Evolutionary conservation across 2,329 filamentous ascomycete species (phyloP), one percentile per base, ranked within the genome.

Genomic region (Diaporthe batatas): DNA sequence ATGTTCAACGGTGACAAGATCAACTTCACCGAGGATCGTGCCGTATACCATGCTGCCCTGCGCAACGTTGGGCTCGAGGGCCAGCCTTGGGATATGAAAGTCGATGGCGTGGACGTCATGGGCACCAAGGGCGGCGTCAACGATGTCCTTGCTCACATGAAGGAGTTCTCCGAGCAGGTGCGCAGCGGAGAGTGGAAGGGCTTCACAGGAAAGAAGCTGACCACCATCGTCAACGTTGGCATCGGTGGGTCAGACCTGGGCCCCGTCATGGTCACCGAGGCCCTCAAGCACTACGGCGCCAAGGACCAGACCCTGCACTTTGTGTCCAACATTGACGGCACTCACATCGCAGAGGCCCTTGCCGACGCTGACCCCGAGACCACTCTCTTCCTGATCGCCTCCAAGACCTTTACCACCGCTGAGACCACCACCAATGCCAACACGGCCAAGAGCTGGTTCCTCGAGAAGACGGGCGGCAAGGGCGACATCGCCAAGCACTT

Each of bases 1-100:
- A 98, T 99, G 95, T 99, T 99, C 85, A 92, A 91, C 73, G 96
- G 96, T 78, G 94, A 98, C 81, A 96, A 97, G 90, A 98, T 99
- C 89, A 99, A 99, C 90, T 98, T 98, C 86, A 99, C 96, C 74
- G 96, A 99, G 88, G 88, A 96, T 82, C 92, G 96, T 76, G 96
- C 96, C 77, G 96, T 99, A 77, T 97, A 97, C 87, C 96, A 99
- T 86, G 90, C 94, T 78, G 96, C 96, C 64, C 90, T 99, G 80
- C 93, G 96, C 82, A 99, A 99, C 83, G 92, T 95, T 76, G 89
- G 91, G 53, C 76, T 78, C 68, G 74, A 77, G 82, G 95, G 72
- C 51, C 39, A 73, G 65, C 69, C 94, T 82, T 91, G 94, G 89
- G 91, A 89, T 34, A 91, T 93, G 87, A 87, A 94, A 84, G 96